Base-by-base conservation (phyloP, 345 rosid species). In the Psidium guajava region DNA sequence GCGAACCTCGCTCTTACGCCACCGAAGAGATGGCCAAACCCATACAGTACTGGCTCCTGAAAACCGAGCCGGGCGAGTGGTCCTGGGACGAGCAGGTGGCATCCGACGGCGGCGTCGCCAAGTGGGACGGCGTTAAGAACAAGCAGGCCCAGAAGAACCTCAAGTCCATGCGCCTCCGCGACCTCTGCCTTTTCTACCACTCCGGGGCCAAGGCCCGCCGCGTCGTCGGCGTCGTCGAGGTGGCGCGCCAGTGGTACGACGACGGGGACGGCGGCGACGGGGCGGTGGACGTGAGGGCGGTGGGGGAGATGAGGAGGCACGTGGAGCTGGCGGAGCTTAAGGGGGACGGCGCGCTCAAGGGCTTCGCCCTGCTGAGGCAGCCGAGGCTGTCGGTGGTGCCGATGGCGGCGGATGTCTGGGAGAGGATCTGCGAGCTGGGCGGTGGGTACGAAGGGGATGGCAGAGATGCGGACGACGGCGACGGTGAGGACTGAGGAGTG, bases 51-150 rank as follows among this genome's bases (percentile, higher is more conserved):
- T 96, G 98, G 98, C 93, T 97, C 11, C 91, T 97, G 64, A 97
- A 97, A 86, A 96, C 99, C 12, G 99, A 97, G 89, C 96, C 99
- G 28, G 91, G 95, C 25, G 98, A 96, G 86, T 97, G 99, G 98
- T 95, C 99, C 56, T 97, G 98, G 98, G 96, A 95, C 25, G 98
- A 97, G 87, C 99, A 97, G 86, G 92, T 89, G 24, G 83, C 83
- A 58, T 53, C 58, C 20, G 94, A 95, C 88, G 93, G 90, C 15
- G 96, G 98, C 9, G 36, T 93, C 28, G 87, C 94, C 88, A 84
- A 95, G 47, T 97, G 98, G 99, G 99, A 97, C 87, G 99, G 98
- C 1, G 99, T 97, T 40, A 96, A 87, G 88, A 97, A 95, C 96
- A 94, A 89, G 87, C 98, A 96, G 91, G 99, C 99, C 42, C 98